phyloP scores from a whole-genome alignment of 495 filamentous ascomycete species.

The Trichocladium uniseriatum region DNA sequence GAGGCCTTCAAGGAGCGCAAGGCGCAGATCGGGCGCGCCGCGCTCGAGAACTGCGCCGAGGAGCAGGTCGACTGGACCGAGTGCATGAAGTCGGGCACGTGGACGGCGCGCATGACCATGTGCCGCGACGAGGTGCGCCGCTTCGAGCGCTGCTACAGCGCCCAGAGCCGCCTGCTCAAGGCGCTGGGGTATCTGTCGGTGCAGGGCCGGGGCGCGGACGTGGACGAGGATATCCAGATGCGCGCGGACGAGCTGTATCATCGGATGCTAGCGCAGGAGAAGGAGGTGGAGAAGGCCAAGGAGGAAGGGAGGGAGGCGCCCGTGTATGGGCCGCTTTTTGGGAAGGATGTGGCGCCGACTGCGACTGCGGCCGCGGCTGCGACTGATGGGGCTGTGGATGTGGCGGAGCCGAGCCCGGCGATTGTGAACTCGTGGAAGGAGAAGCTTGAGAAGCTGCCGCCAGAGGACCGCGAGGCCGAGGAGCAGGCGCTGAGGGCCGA shows the following conservation, averaged over 20 bases:
- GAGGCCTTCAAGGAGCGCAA: constrained; percentile 77
- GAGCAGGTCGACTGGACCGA: constrained; percentile 67
- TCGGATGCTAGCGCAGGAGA: constrained; percentile 70
- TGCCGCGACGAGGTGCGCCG: constrained; percentile 60
- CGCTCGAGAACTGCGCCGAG: constrained; percentile 85
- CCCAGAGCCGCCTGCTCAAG: constrained; percentile 80
- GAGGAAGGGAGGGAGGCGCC: constrained; percentile 47
- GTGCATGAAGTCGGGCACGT: constrained; percentile 63
- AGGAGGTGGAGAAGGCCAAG: constrained; percentile 55
- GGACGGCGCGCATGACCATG: constrained; percentile 54
- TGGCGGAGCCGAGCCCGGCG: constrained; percentile 26
- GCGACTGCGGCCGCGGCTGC: constrained; percentile 8
- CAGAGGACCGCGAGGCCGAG: constrained; percentile 56
- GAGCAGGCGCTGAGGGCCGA: constrained; percentile 55
- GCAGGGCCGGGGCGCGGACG: constrained; percentile 50
- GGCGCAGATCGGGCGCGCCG: constrained; percentile 64
- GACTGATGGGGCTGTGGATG: not conserved
- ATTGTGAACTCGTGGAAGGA: constrained; percentile 40
- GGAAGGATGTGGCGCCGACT: constrained; percentile 21
- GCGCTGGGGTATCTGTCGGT: constrained; percentile 78
- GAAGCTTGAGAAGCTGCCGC: constrained; percentile 48
- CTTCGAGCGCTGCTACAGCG: constrained; percentile 73
- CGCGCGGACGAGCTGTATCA: constrained; percentile 86
- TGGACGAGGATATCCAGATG: constrained; percentile 90
- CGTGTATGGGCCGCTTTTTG: constrained; percentile 35